A percentile compares a stretch with the other conserved stretches of the same genome.
phyloP scores from a whole-genome alignment of 176 grass and related monocot genomes.

The Zoysia japonica region DNA sequence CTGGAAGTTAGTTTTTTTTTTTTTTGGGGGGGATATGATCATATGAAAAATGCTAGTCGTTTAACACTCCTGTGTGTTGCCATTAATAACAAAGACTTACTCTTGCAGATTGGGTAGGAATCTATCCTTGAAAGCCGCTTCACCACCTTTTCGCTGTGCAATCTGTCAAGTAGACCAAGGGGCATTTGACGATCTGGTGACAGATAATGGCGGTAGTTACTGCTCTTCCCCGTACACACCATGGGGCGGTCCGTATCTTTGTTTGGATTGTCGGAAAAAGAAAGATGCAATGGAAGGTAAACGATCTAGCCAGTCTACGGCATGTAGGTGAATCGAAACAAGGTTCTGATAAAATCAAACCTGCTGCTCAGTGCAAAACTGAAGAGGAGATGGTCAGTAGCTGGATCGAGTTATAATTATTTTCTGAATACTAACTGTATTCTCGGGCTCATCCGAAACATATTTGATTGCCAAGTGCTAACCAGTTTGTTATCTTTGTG shows the following conservation, averaged over 20 bases:
- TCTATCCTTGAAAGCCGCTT: constrained; percentile 57
- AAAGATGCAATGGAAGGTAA: constrained; percentile 99
- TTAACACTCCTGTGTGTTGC: not conserved
- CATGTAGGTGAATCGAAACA: constrained; percentile 53
- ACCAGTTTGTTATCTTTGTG: constrained; percentile 26
- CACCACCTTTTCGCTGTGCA: constrained; percentile 57
- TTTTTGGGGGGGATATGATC: not conserved
- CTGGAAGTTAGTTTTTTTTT: not conserved
- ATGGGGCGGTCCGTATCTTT: constrained; percentile 80
- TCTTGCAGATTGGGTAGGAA: constrained; percentile 72
- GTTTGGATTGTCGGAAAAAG: constrained; percentile 85
- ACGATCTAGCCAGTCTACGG: constrained; percentile 50
- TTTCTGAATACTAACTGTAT: constrained; percentile 54
- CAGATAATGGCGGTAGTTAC: constrained; percentile 46
- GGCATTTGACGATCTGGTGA: constrained; percentile 58
- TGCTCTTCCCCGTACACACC: constrained; percentile 48
- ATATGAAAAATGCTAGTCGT: not conserved
- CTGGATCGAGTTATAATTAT: constrained; percentile 35
- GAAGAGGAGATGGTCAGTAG: constrained; percentile 25
- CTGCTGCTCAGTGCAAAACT: constrained; percentile 30
- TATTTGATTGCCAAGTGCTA: constrained; percentile 56
- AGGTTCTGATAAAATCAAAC: not conserved
- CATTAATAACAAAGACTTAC: constrained; percentile 9
- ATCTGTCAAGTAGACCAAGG: constrained; percentile 88
- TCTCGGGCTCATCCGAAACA: constrained; percentile 22